phyloP scores from a whole-genome alignment of 371 early-diverging fungal species.

The Homolaphlyctis polyrhiza region DNA sequence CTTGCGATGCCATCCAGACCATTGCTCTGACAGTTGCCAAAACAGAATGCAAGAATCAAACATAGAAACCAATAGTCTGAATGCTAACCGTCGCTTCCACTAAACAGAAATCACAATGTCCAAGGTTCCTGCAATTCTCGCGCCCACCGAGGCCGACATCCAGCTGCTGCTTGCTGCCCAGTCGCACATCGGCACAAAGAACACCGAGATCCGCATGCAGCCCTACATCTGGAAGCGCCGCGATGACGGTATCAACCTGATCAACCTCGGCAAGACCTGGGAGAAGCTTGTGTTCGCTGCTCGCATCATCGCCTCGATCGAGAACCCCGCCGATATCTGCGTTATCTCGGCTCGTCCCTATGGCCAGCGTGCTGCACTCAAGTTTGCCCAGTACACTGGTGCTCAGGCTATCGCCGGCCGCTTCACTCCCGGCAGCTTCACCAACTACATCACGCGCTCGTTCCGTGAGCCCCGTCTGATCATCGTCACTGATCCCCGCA shows the following conservation, averaged over 20 bases:
- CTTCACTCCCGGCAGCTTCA: constrained; percentile 99
- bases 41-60: too few relatives aligned
- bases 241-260: constrained; percentile 89
- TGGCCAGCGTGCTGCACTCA: constrained; percentile 98
- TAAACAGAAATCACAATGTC: too few relatives aligned
- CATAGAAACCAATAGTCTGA: too few relatives aligned
- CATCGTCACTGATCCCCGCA: constrained; percentile 96
- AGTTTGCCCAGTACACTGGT: constrained; percentile 97
- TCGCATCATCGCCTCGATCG: constrained; percentile 93
- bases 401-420: constrained; percentile 97
- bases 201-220: constrained; percentile 82
- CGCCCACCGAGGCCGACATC: constrained; percentile 84
- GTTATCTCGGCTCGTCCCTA: constrained; percentile 95
- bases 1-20: too few relatives aligned
- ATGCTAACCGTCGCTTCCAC: too few relatives aligned
- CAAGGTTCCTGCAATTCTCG: constrained; percentile 51
- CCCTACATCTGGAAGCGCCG: constrained; percentile 93
- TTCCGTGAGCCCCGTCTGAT: constrained; percentile 98
- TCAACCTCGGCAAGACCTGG: constrained; percentile 99
- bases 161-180: constrained; percentile 87
- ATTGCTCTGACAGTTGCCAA: too few relatives aligned
- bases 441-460: constrained; percentile 98
- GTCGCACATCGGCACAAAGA: constrained; percentile 64
- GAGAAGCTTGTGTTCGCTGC: constrained; percentile 99
- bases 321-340: constrained; percentile 93